phyloP scores from a whole-genome alignment of 441 rosid species.

The Cnidoscolus chayamansa region DNA sequence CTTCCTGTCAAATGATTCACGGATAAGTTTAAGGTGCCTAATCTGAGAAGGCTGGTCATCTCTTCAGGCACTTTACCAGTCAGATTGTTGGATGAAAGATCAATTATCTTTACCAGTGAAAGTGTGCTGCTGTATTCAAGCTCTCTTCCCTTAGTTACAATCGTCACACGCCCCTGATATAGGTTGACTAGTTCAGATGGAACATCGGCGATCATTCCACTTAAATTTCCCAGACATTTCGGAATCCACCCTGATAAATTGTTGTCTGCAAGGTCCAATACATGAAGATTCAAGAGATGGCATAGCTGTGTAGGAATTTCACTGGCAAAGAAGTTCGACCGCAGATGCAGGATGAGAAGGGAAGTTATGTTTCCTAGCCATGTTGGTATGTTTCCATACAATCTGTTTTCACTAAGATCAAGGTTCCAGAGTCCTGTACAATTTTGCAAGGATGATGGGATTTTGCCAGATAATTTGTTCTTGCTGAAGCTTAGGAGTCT shows the following conservation, averaged over 20 bases:
- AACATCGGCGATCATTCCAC: slow-evolving; percentile 11
- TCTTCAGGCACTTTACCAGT: slow-evolving; percentile 17
- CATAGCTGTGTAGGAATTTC: slow-evolving; percentile 19
- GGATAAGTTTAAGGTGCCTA: slow-evolving; percentile 31
- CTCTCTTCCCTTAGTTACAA: slow-evolving; percentile 9
- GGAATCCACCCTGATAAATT: slow-evolving; percentile 15
- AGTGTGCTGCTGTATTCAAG: slow-evolving; percentile 17
- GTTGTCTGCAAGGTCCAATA: slow-evolving; percentile 15
- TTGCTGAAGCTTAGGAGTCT: slow-evolving; percentile 15
- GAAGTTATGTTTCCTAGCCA: slow-evolving; percentile 20
- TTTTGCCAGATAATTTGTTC: slow-evolving; percentile 14
- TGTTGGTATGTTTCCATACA: slow-evolving; percentile 19
- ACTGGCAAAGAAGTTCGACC: slow-evolving; percentile 14
- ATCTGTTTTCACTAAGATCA: slow-evolving; percentile 21
- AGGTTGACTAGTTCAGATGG: slow-evolving; percentile 5
- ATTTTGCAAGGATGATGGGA: slow-evolving; percentile 19
- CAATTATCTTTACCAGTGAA: slow-evolving; percentile 19
- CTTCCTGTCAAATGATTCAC: slow-evolving; percentile 22
- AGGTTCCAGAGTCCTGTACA: slow-evolving; percentile 12
- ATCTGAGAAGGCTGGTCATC: slow-evolving; percentile 1
- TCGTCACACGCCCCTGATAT: neutral
- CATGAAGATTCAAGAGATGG: slow-evolving; percentile 9
- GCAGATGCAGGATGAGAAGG: slow-evolving; percentile 3
- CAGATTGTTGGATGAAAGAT: slow-evolving; percentile 26
- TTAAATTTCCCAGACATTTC: slow-evolving; percentile 14